Evolutionary conservation across 2,329 filamentous ascomycete genomes (phyloP), one percentile per base, ranked within the genome.

Genomic region (Calonectria leucothoes): DNA sequence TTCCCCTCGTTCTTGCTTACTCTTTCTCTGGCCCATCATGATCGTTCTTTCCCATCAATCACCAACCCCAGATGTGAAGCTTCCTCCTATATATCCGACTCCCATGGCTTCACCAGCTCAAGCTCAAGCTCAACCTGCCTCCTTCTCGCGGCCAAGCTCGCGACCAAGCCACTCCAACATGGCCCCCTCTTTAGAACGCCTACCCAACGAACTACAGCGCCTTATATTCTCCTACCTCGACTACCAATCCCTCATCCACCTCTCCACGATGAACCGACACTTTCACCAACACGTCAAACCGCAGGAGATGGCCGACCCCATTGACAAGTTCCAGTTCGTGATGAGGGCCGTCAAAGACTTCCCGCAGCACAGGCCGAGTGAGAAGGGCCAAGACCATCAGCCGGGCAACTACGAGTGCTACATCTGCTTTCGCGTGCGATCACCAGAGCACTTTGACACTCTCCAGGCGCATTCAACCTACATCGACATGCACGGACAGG

Each of bases 371-470:
- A 83, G 85, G 25, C 82, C 84, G 6, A 82, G 80, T 72, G 82
- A 84, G 59, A 84, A 82, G 72, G 82, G 82, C 11, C 81, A 81
- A 61, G 81, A 84, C 57, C 83, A 85, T 72, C 80, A 82, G 65
- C 85, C 84, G 0, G 84, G 85, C 20, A 86, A 86, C 75, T 83
- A 85, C 55, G 85, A 86, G 72, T 86, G 85, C 75, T 86, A 86
- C 75, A 79, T 85, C 31, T 86, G 85, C 79, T 86, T 84, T 72
- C 82, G 84, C 2, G 84, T 86, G n/a, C 82, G 84, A 55, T 79
- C 79, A 4, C 84, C 85, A 6, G 82, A 83, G 49, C 80, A 83
- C 71, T 86, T 86, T 74, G 84, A 86, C 71, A 79, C 81, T 70
- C 77, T 83, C 20, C 84, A 86, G 70, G 79, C 81, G 4, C 79